Evolutionary conservation across 306 rosid genomes (phyloP), one percentile per base, ranked within the genome.

Genomic region (Vigna reflexopilosa): DNA sequence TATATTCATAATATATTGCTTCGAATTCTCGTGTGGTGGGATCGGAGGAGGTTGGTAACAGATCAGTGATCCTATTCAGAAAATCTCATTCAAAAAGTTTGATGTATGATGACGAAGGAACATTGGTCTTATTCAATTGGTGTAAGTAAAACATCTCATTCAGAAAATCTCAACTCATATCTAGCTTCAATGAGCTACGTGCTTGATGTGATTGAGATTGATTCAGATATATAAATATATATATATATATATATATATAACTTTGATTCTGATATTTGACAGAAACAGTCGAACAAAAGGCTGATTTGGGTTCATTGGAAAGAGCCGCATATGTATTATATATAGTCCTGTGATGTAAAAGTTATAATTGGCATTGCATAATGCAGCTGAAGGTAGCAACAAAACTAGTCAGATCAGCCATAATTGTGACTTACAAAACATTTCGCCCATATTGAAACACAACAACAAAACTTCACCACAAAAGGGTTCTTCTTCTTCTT

Each of bases 141-240:
- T 73, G 85, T 28, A 65, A 85, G 89, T 86, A 80, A 81, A 83
- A 83, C 88, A 83, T 89, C 88, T 62, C 73, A 81, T 78, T 85
- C 88, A 83, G 28, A 58, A 69, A 78, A 83, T 81, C 83, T 28
- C 22, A 80, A 51, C 38, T 42, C 73, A 70, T 78, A 68, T 73
- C 81, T 85, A 69, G 67, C 70, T 66, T 58, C 19, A 52, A 45
- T 59, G 66, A 70, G 45, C 54, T 63, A 48, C 24, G 32, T 34
- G 38, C 22, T 51, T 77, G 89, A 79, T 70, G 68, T 72, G 90
- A 89, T 77, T 49, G 12, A 83, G 77, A 81, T 76, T 76, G 89
- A 88, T 82, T 40, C 62, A 57, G 82, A 83, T 79, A 49, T 73
- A 36, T 22, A 22, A 22, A 22, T 22, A 22, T 22, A 22, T 22